Conservation (phyloP, 768 basidiomycete genomes). For the Rossbeevera mucosa region DNA sequence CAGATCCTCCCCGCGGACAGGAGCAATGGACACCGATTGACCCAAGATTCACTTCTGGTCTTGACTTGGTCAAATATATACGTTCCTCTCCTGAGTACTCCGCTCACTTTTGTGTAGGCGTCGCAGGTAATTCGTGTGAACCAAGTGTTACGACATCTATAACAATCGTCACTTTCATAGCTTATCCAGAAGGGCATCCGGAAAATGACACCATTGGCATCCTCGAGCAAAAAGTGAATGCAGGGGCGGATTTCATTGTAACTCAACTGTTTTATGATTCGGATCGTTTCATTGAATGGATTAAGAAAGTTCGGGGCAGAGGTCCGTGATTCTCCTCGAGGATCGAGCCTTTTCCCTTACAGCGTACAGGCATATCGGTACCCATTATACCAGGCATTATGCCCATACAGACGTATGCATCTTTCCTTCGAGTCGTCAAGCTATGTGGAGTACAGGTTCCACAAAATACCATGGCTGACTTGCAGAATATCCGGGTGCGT, state of each 20-base stretch:
- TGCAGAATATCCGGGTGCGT: slow-evolving; percentile 74
- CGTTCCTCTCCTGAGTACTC: slow-evolving; percentile 71
- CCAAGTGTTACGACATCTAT: not conserved
- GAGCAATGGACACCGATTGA: slow-evolving; percentile 91
- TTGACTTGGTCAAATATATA: slow-evolving; percentile 91
- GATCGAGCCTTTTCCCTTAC: slow-evolving; percentile 6
- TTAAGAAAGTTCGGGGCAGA: slow-evolving; percentile 59
- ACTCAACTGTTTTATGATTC: slow-evolving; percentile 98
- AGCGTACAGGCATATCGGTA: slow-evolving; percentile 68
- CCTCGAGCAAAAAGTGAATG: slow-evolving; percentile 85
- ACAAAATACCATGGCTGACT: slow-evolving; percentile 51
- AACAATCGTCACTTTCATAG: slow-evolving; percentile 34
- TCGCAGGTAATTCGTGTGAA: slow-evolving; percentile 60
- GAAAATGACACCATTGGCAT: slow-evolving; percentile 61
- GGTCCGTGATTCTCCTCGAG: slow-evolving; percentile 42
- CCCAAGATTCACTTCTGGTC: slow-evolving; percentile 75
- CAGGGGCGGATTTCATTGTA: slow-evolving; percentile 92
- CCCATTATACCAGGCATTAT: slow-evolving; percentile 95
- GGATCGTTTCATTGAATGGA: slow-evolving; percentile 81
- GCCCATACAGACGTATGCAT: slow-evolving; percentile 96
- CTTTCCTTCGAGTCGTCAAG: slow-evolving; percentile 88
- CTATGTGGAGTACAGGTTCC: slow-evolving; percentile 83
- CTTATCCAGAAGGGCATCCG: slow-evolving; percentile 87
- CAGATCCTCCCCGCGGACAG: slow-evolving; percentile 90
- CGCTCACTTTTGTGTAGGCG: slow-evolving; percentile 87